phyloP scores from a whole-genome alignment of 768 basidiomycete genomes.

The Rhizopogon roseolus region DNA sequence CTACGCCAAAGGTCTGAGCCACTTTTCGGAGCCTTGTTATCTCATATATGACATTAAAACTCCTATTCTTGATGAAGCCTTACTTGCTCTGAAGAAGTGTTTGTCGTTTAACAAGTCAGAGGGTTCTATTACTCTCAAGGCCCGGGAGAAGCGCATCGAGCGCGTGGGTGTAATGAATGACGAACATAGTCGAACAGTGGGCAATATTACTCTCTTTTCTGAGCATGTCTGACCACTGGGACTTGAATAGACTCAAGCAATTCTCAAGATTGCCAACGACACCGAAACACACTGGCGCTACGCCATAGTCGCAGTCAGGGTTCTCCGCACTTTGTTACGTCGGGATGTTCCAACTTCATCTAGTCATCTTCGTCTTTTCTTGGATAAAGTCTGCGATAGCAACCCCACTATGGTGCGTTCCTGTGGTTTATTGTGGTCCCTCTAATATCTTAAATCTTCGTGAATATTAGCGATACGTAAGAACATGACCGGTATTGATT shows the following conservation, averaged over 20 bases:
- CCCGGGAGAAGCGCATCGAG: slow-evolving; percentile 39
- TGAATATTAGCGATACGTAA: slow-evolving; percentile 50
- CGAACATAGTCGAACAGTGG: slow-evolving; percentile 39
- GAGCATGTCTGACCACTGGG: background rate
- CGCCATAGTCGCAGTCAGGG: slow-evolving; percentile 61
- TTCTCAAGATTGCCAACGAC: slow-evolving; percentile 53
- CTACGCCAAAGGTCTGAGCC: slow-evolving; percentile 42
- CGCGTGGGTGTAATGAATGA: slow-evolving; percentile 40
- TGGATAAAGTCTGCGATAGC: slow-evolving; percentile 56
- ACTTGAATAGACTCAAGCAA: slow-evolving; percentile 25
- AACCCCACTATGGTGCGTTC: slow-evolving; percentile 61
- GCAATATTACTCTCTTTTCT: slow-evolving; percentile 12
- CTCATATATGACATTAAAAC: slow-evolving; percentile 50
- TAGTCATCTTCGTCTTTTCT: slow-evolving; percentile 50
- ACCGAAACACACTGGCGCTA: slow-evolving; percentile 77
- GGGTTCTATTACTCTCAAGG: slow-evolving; percentile 33
- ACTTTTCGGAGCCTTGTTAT: slow-evolving; percentile 57
- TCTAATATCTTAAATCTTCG: slow-evolving; percentile 3
- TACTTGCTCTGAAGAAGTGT: slow-evolving; percentile 31
- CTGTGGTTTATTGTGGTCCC: background rate
- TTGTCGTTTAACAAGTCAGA: slow-evolving; percentile 30
- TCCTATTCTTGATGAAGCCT: slow-evolving; percentile 33
- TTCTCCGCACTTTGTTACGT: slow-evolving; percentile 63
- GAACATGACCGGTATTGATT: slow-evolving; percentile 12
- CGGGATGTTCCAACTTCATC: slow-evolving; percentile 52